Evolutionary conservation across 345 rosid species (phyloP).

Genomic region (Eucalyptus erythrocorys): DNA sequence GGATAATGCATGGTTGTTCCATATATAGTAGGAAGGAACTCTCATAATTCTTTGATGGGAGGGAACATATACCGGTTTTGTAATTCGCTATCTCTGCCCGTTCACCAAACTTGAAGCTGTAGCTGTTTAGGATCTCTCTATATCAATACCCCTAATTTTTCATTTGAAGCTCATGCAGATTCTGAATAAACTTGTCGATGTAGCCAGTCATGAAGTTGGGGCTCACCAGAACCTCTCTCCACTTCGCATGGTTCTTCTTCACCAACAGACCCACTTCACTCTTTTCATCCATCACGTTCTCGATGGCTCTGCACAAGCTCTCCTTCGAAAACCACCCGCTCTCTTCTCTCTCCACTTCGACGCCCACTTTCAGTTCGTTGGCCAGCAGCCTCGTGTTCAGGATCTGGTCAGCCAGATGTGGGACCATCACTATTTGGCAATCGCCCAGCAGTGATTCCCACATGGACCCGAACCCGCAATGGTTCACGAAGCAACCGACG

Average conservation of each 20-base stretch:
- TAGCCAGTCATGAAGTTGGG: background rate
- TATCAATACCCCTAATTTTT: background rate
- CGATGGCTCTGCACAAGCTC: conserved; percentile 30
- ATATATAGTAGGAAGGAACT: no score
- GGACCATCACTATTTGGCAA: conserved; percentile 49
- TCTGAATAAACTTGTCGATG: background rate
- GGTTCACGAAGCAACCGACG: conserved; percentile 66
- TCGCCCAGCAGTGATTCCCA: conserved; percentile 59
- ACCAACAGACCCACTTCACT: background rate
- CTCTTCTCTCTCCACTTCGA: conserved; percentile 43
- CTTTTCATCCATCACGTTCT: conserved; percentile 23
- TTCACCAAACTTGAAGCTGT: background rate
- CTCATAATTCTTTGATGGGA: no score
- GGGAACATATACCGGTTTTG: no score
- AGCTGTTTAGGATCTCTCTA: background rate
- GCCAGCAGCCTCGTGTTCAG: conserved; percentile 42
- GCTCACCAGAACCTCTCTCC: background rate
- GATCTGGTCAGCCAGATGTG: conserved; percentile 55
- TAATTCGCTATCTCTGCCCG: no score
- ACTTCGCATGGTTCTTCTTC: background rate
- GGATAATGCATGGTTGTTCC: no score
- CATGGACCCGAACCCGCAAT: conserved; percentile 67
- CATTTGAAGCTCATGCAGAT: background rate
- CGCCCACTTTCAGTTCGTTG: conserved; percentile 41
- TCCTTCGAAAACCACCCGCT: conserved; percentile 44